phyloP scores from a whole-genome alignment of 1,284 basidiomycete species.

The Phellopilus nigrolimitatus region DNA sequence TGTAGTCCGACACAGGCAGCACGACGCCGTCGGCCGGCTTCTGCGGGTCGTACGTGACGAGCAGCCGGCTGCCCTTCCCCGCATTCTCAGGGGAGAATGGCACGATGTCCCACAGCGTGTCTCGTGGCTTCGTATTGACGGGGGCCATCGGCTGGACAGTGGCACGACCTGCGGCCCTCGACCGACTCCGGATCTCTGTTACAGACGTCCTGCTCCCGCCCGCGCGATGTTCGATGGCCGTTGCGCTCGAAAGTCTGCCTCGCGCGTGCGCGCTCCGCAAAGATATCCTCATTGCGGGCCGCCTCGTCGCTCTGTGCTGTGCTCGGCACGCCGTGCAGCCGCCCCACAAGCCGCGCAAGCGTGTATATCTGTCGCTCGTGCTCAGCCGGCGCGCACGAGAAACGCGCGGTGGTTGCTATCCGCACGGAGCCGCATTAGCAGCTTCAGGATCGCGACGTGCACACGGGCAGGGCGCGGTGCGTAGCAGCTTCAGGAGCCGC shows the following conservation, averaged over 20 bases:
- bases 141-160: conserved; percentile 28
- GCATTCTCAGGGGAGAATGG: conserved; percentile 62
- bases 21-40: conserved; percentile 45
- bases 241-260: conserved; percentile 46
- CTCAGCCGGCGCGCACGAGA: conserved; percentile 44
- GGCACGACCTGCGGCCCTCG: conserved; percentile 41
- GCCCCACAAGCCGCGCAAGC: conserved; percentile 9
- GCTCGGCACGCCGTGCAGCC: conserved; percentile 14
- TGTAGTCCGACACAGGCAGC: conserved; percentile 79
- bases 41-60: conserved; percentile 72
- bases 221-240: conserved; percentile 52
- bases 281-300: conserved; percentile 33
- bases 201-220: conserved; percentile 44
- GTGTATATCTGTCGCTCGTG: conserved; percentile 17
- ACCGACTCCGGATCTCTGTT: conserved; percentile 66
- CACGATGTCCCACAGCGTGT: conserved; percentile 72
- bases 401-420: conserved; percentile 90
- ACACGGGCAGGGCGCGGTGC: conserved; percentile 52
- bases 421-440: conserved; percentile 84
- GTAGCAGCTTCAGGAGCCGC: conserved; percentile 41
- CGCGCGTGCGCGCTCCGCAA: conserved; percentile 38
- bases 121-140: conserved; percentile 33
- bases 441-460: conserved; percentile 76
- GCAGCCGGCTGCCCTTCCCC: conserved; percentile 68
- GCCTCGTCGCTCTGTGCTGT: conserved; percentile 14